Conservation (phyloP, 2,329 filamentous ascomycete species). For the Fusarium concolor region DNA sequence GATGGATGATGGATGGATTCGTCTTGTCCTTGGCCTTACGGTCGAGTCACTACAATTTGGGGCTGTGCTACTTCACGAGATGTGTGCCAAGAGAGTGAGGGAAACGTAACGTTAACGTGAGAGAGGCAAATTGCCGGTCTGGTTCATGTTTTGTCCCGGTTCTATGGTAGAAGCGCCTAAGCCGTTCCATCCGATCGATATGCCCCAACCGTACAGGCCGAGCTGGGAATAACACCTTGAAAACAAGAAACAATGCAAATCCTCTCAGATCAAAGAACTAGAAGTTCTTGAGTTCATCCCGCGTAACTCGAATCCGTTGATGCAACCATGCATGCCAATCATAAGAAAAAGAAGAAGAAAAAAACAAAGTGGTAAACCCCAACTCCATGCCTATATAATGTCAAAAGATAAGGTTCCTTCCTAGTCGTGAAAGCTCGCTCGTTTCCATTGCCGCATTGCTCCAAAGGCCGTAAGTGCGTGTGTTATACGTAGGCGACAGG, state of each 20-base stretch:
- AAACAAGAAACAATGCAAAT: conserved; percentile 32
- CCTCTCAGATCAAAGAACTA: conserved; percentile 25
- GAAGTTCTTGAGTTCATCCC: conserved; percentile 26
- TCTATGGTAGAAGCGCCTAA: conserved; percentile 35
- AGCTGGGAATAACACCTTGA: conserved; percentile 4
- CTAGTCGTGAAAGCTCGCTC: conserved; percentile 18
- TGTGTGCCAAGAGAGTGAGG: conserved; percentile 16
- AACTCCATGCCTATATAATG: conserved; percentile 41
- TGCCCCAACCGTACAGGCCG: conserved; percentile 18
- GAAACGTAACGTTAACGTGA: conserved; percentile 8
- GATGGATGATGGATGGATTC: background rate
- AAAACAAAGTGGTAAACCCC: conserved; percentile 27
- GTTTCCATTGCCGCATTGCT: conserved; percentile 35
- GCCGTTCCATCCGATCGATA: conserved; percentile 23
- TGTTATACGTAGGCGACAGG: conserved; percentile 29
- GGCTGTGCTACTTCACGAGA: conserved; percentile 26
- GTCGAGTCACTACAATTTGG: conserved; percentile 10
- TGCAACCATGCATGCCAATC: conserved; percentile 39
- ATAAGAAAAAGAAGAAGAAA: conserved; percentile 30
- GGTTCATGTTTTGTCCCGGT: conserved; percentile 33
- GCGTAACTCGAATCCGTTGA: conserved; percentile 33
- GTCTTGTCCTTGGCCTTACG: conserved; percentile 9
- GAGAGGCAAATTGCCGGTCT: conserved; percentile 36
- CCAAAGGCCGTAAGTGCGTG: conserved; percentile 35
- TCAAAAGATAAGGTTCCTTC: conserved; percentile 33